Base-by-base conservation (phyloP, 345 rosid genomes). In the Rhizophora mangle region DNA sequence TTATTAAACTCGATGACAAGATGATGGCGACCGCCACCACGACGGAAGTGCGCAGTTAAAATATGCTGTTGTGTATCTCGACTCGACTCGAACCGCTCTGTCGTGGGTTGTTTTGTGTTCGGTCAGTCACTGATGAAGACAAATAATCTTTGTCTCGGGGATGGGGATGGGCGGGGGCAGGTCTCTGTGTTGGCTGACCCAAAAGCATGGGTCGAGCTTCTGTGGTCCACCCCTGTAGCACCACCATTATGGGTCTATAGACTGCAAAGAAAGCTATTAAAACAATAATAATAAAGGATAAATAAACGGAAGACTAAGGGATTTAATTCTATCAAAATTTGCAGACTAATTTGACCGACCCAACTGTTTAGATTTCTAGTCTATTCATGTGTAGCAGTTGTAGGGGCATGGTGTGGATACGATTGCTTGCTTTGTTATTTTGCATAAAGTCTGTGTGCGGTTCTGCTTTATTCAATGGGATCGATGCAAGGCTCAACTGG, bases 51-150 rank as follows among this genome's bases (percentile, higher is more conserved):
- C 5, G 18, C 15, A 43, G 19, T 43, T 43, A 43, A 43, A 43
- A 24, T 24, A 24, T 43, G 18, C 8, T 43, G 18, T 3, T 43
- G 19, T 63, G 68, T 62, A 73, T 34, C 70, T 65, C 58, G 68
- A 32, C 70, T 65, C 58, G 68, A 62, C 63, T 29, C 1, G 34
- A 24, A 24, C 8, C 30, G 9, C 34, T 37, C 18, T n/a, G 18
- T 68, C 57, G 59, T 68, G 69, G 65, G 74, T 76, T 67, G 72
- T 68, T 74, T 82, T 73, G 71, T 30, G 52, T 65, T 63, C 63
- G 77, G 77, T 72, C 60, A 74, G 77, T 72, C 60, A 74, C 56
- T 26, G 67, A 67, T 77, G 79, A 80, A 77, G 83, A 79, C 79
- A 79, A 79, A 53, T 74, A 54, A 78, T 74, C 68, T 71, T 71